Percentiles rank a stretch among this genome's conserved stretches.
Evolutionary conservation across 352 stramenopile species (phyloP).

Genomic region (Phytopythium kandeliae): DNA sequence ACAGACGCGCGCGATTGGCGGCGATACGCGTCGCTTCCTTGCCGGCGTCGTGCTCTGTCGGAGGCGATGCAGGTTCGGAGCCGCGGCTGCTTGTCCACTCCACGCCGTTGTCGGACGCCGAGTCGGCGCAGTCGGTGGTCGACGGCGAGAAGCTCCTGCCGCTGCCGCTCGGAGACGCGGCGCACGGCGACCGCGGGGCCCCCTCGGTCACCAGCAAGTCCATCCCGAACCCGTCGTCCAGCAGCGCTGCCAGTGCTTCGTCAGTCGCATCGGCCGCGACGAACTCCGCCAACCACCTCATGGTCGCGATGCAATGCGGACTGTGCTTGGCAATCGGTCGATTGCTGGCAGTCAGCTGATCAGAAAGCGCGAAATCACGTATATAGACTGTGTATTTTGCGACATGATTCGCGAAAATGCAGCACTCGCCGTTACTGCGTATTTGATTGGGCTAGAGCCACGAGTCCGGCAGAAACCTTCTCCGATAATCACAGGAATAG

Average conservation of each 20-base stretch:
- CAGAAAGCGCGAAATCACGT: no score
- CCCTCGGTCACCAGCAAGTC: not conserved
- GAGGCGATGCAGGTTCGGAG: not conserved
- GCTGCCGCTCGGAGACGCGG: not conserved
- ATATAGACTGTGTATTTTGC: no score
- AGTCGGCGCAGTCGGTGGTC: not conserved
- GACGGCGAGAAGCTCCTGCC: not conserved
- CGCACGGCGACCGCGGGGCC: not conserved
- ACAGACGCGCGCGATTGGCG: not conserved
- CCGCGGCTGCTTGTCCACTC: not conserved
- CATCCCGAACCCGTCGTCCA: not conserved
- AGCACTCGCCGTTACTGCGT: no score
- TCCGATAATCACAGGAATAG: no score
- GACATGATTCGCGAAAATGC: no score
- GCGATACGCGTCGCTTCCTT: constrained; percentile 1
- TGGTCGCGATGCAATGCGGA: no score
- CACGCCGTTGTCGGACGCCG: constrained; percentile 1
- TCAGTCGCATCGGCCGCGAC: not conserved
- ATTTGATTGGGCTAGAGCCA: not conserved
- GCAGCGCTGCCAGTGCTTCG: not conserved
- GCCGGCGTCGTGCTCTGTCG: not conserved
- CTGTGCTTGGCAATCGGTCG: no score
- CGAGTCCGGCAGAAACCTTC: no score
- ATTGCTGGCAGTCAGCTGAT: no score
- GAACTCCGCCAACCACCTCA: not conserved